Base-by-base conservation (phyloP, 805 yeast genomes). In the Hanseniaspora meyeri region DNA sequence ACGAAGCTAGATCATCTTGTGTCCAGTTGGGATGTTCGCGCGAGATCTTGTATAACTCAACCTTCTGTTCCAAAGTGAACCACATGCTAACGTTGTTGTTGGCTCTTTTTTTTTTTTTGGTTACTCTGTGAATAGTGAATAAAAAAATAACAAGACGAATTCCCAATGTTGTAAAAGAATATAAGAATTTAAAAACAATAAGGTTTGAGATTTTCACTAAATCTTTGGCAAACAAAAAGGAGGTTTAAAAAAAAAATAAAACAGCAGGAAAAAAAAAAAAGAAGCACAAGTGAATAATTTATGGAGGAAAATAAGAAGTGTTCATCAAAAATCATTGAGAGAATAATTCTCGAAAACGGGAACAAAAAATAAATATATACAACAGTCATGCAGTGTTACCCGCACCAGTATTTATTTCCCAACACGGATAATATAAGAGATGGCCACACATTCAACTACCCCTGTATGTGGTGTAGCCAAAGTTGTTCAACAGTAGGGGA, bases 381-480 rank as follows among this genome's bases (percentile, higher is more conserved):
- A 42, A 9, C 29, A 14, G 31, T 10, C 16, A 16, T 24, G 20
- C 5, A 4, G 9, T 11, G 37, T 36, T 36, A 36, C 38, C 38
- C 38, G 38, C 38, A 36, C n/a, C 14, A 12, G 37, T 3, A 4
- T 12, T 34, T 34, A 12, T 34, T 34, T 34, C 9, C 37, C 37
- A 34, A 34, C 11, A 34, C 9, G 37, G 37, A 3, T 3, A 34
- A 34, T 24, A 24, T 24, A 5, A 24, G 5, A 5, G 27, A 24
- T 24, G 27, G 5, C 5, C 27, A 24, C 27, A 24, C 27, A 24
- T 24, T 57, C 64, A 84, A 64, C 86, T 80, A 1, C 97, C 97
- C 57, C 97, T 77, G 71, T 90, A 90, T 0, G 97, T 90, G 6
- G 95, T 80, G 71, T 89, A 90, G 37, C 95, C 84, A 70, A 84